These are phyloP conservation scores for Hippophae tibetana DNA, from an alignment of 306 rosid species.

Conservation along the genomic window DNA sequence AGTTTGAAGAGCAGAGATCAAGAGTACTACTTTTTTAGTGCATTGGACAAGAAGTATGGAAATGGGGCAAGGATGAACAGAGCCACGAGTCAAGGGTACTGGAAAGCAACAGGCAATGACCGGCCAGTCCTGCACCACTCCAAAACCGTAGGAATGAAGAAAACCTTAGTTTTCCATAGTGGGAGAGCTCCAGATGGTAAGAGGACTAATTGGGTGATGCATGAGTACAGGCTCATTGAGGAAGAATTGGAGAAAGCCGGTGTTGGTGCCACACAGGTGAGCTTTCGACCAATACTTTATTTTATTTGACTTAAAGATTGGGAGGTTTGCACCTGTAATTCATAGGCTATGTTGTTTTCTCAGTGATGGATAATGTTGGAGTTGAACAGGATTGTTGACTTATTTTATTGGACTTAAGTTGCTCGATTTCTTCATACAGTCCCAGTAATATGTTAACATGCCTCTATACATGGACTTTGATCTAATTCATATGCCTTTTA, in stretches of 20 bases:
- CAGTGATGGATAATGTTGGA: no score
- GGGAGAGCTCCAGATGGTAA: slow-evolving; percentile 93
- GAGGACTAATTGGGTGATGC: slow-evolving; percentile 99
- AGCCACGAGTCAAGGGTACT: slow-evolving; percentile 83
- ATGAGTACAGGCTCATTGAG: slow-evolving; percentile 88
- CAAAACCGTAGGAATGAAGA: slow-evolving; percentile 71
- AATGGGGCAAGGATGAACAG: slow-evolving; percentile 99
- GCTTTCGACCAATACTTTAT: slow-evolving; percentile 19
- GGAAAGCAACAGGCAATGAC: slow-evolving; percentile 99
- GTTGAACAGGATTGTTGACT: no score
- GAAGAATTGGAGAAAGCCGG: slow-evolving; percentile 62
- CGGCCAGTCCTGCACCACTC: slow-evolving; percentile 61
- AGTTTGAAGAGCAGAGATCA: slow-evolving; percentile 97
- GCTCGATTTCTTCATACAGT: no score
- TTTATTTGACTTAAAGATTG: slow-evolving; percentile 5
- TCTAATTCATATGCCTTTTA: neutral
- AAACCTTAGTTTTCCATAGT: slow-evolving; percentile 89
- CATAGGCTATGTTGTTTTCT: no score
- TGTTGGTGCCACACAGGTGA: slow-evolving; percentile 64
- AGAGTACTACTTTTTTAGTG: slow-evolving; percentile 93
- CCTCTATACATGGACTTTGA: neutral
- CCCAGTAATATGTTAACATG: no score
- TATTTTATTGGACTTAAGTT: no score
- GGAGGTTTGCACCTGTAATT: no score
- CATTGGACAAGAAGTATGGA: slow-evolving; percentile 94